phyloP scores from a whole-genome alignment of 768 basidiomycete genomes.

The Hirschioporus abietinus region DNA sequence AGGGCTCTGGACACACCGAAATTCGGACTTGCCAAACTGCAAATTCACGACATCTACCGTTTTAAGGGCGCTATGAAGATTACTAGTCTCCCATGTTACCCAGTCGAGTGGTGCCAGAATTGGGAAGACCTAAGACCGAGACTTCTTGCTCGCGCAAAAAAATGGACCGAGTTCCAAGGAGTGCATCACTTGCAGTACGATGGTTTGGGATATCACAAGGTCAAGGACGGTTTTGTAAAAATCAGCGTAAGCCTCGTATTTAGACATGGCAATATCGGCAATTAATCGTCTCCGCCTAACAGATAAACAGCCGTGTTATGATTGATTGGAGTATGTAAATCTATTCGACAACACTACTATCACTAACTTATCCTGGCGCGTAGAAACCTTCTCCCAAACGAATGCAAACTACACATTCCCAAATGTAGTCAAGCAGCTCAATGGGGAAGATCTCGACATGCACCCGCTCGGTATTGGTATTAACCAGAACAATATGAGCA shows the following conservation, averaged over 20 bases:
- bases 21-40: slow-evolving; percentile 20
- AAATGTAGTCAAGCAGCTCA: slow-evolving; percentile 19
- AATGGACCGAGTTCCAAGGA: slow-evolving; percentile 49
- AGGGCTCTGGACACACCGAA: slow-evolving; percentile 7
- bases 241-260: slow-evolving; percentile 36
- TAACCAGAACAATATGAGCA: not conserved
- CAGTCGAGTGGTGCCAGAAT: slow-evolving; percentile 46
- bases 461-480: not conserved
- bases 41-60: slow-evolving; percentile 20
- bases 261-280: not conserved
- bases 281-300: not conserved
- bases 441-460: slow-evolving; percentile 16
- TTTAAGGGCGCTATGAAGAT: slow-evolving; percentile 52
- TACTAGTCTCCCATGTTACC: slow-evolving; percentile 44
- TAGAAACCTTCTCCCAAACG: slow-evolving; percentile 45
- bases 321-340: slow-evolving; percentile 43
- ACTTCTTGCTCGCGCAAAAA: slow-evolving; percentile 45
- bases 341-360: not conserved
- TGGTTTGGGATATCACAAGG: slow-evolving; percentile 37
- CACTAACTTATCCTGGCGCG: not conserved
- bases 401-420: slow-evolving; percentile 49
- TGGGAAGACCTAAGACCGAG: slow-evolving; percentile 34
- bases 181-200: slow-evolving; percentile 54
- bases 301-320: slow-evolving; percentile 58
- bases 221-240: slow-evolving; percentile 31